These are phyloP conservation scores for Trametes punicea DNA, from an alignment of 768 basidiomycete genomes.

Conservation along the genomic window DNA sequence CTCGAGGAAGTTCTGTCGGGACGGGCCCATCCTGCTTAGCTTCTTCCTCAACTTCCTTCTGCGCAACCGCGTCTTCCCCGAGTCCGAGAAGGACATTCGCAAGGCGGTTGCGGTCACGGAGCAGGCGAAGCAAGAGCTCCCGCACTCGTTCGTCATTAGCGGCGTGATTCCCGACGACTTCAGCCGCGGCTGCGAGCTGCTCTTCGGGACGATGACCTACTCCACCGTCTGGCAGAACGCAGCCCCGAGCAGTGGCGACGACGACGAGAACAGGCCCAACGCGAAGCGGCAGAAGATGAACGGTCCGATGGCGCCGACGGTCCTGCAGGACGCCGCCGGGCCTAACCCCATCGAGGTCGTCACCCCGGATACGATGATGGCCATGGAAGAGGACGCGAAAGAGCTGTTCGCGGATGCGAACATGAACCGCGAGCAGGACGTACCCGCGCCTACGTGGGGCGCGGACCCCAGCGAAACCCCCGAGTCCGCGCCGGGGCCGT, in stretches of 20 bases:
- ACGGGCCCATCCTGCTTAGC: constrained; percentile 49
- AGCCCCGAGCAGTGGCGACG: constrained; percentile 12
- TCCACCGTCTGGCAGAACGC: constrained; percentile 6
- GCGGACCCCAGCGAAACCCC: not conserved
- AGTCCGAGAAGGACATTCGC: constrained; percentile 47
- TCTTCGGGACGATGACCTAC: constrained; percentile 41
- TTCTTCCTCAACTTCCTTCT: constrained; percentile 65
- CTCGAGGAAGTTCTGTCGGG: constrained; percentile 43
- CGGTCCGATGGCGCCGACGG: not conserved
- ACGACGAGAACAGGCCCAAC: constrained; percentile 28
- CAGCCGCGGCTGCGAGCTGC: constrained; percentile 43
- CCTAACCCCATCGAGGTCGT: constrained; percentile 13
- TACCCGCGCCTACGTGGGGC: not conserved
- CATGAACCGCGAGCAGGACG: constrained; percentile 10
- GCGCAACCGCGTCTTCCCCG: constrained; percentile 51
- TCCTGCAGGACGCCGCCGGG: constrained; percentile 15
- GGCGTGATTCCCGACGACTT: constrained; percentile 49
- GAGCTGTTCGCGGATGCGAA: constrained; percentile 20
- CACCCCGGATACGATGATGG: constrained; percentile 11
- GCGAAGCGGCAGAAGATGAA: constrained; percentile 27
- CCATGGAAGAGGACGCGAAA: constrained; percentile 13
- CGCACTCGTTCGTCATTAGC: constrained; percentile 44
- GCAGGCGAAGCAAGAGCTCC: constrained; percentile 47
- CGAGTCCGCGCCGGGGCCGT: constrained; percentile 1
- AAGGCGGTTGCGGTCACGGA: constrained; percentile 44